Base-by-base conservation (phyloP, 768 basidiomycete genomes). In the Neoboletus magnificus region DNA sequence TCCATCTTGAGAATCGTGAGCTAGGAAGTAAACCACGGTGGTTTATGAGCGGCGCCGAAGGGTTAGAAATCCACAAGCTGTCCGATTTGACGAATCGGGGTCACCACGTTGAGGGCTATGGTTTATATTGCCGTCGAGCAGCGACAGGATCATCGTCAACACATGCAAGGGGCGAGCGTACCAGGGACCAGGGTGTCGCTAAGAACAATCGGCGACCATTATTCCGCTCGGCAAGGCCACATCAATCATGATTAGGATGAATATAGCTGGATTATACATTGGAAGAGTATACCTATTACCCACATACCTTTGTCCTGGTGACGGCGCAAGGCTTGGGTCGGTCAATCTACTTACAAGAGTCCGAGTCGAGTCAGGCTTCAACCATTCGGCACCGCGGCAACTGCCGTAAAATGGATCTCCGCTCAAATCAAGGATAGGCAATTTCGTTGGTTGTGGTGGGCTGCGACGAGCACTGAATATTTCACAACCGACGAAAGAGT, bases 381-480 rank as follows among this genome's bases (percentile, higher is more conserved):
- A 13, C 5, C 13, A 6, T 33, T 39, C 39, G 52, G 52, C 40
- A 40, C 35, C 13, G 37, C 54, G 59, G 56, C 43, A 56, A 35
- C 16, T 43, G 52, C 68, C 61, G 65, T 35, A 0, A 9, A 57
- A 56, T 55, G 1, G 15, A 50, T 54, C 70, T 64, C 69, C 69
- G 70, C 52, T 22, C 45, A 0, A 70, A 70, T 49, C 1, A 6
- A 45, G 61, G 33, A 42, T 33, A 39, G 52, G 50, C 35, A 53
- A 54, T 53, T 65, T 66, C 42, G 62, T 67, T 58, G 60, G 62
- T 75, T 77, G 67, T 71, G 68, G 79, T 70, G 58, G 37, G 59
- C 61, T 68, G 74, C 76, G 76, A 78, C 76, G 76, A 77, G 73
- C 70, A 73, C 67, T 66, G 54, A 55, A 54, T 51, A 56, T 48